These are phyloP conservation scores for Phycomyces nitens DNA, from an alignment of 192 early-diverging fungal species.

Conservation along the genomic window DNA sequence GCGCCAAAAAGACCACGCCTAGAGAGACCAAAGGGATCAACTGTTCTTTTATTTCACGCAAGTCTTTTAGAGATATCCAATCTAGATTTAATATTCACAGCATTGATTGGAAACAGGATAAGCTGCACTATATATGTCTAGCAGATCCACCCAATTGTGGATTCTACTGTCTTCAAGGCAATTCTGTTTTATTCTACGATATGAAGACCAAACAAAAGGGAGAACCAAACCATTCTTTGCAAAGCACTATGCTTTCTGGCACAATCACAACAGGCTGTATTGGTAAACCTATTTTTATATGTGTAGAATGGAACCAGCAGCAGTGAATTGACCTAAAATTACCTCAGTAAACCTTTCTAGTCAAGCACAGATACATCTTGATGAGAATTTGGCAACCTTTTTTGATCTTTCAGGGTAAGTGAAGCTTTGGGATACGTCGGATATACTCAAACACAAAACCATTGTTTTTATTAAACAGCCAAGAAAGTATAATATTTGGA, in stretches of 20 bases:
- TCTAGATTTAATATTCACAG: not conserved
- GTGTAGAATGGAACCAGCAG: too few relatives aligned
- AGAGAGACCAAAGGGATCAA: not conserved
- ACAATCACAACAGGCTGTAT: not conserved
- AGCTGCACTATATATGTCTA: not conserved
- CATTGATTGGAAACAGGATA: not conserved
- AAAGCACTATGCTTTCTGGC: not conserved
- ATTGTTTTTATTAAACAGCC: not conserved
- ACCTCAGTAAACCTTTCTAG: too few relatives aligned
- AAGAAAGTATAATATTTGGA: not conserved
- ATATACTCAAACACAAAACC: not conserved
- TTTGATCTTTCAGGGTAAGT: too few relatives aligned
- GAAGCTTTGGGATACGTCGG: too few relatives aligned
- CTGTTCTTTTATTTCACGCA: not conserved
- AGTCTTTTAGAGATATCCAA: not conserved
- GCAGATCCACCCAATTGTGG: not conserved
- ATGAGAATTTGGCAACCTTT: too few relatives aligned
- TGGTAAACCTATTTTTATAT: not conserved
- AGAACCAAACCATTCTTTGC: too few relatives aligned
- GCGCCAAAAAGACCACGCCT: not conserved
- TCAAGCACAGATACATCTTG: too few relatives aligned
- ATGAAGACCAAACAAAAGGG: not conserved
- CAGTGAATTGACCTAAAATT: too few relatives aligned
- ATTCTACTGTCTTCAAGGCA: not conserved
- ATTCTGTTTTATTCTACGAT: not conserved